Conservation (phyloP, 352 stramenopile genomes). For the Ophiocytium majus region DNA sequence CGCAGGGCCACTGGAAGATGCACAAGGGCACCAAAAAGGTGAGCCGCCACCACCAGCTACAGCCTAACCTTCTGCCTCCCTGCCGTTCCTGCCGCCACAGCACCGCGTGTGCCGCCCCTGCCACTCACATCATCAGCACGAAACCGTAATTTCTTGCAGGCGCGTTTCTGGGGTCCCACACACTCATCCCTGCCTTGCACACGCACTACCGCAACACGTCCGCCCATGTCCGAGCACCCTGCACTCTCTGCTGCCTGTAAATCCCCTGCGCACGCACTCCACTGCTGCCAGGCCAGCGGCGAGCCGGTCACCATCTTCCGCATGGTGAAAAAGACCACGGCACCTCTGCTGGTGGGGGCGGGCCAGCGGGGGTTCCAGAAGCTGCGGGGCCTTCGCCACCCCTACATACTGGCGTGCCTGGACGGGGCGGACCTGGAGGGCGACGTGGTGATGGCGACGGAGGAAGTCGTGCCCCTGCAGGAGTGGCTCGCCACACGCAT, state of each 20-base stretch:
- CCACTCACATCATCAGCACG: no score
- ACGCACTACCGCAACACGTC: no score
- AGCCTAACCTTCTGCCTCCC: no score
- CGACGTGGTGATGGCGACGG: slow-evolving; percentile 80
- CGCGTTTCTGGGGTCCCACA: no score
- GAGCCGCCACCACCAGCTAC: slow-evolving; percentile 20
- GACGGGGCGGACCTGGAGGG: slow-evolving; percentile 62
- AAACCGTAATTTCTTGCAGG: no score
- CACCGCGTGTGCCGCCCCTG: no score
- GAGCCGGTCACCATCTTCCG: slow-evolving; percentile 45
- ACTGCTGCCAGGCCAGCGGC: slow-evolving; percentile 24
- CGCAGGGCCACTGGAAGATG: slow-evolving; percentile 42
- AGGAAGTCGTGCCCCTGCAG: slow-evolving; percentile 75
- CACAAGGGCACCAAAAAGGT: slow-evolving; percentile 49
- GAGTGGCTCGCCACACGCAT: slow-evolving; percentile 71
- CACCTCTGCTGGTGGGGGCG: slow-evolving; percentile 30
- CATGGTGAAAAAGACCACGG: slow-evolving; percentile 32
- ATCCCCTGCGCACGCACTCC: not conserved
- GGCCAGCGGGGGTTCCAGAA: slow-evolving; percentile 63
- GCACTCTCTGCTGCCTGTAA: no score
- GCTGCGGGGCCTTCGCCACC: slow-evolving; percentile 82
- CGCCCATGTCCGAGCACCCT: no score
- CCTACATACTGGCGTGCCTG: slow-evolving; percentile 79
- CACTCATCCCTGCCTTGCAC: no score
- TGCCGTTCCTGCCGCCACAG: no score